Conservation (phyloP, 345 rosid genomes). For the Salix brachista region DNA sequence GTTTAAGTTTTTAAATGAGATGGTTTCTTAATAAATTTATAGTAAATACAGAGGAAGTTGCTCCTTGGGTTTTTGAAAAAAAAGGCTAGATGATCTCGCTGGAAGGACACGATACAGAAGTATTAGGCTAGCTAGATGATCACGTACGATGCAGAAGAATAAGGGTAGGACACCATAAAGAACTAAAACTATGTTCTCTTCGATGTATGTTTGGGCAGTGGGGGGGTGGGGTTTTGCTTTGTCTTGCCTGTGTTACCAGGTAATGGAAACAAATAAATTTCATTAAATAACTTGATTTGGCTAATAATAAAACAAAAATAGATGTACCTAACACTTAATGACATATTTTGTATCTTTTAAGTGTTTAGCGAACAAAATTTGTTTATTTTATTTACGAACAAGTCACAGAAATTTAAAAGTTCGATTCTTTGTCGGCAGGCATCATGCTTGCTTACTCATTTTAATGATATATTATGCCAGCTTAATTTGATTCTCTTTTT, state of each 20-base stretch:
- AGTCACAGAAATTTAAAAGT: not conserved
- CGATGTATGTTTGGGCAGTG: conserved; percentile 24
- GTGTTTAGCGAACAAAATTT: not conserved
- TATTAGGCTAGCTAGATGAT: no score
- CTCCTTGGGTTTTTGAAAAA: conserved; percentile 10
- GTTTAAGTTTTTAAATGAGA: accelerated
- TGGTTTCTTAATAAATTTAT: no score
- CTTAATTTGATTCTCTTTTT: not conserved
- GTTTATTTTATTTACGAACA: not conserved
- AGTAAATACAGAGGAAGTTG: not conserved
- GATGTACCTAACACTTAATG: conserved; percentile 26
- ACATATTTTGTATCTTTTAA: conserved; percentile 21
- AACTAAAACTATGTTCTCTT: conserved; percentile 23
- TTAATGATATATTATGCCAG: not conserved
- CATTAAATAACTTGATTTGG: conserved; percentile 13
- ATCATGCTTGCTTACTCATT: conserved; percentile 16
- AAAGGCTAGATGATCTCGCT: not conserved
- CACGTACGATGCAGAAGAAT: not conserved
- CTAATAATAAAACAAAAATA: conserved; percentile 18
- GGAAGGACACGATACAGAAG: conserved; percentile 23
- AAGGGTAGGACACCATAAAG: conserved; percentile 19
- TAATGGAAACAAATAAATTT: conserved; percentile 16
- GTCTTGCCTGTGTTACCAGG: conserved; percentile 16
- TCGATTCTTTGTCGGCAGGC: conserved; percentile 20
- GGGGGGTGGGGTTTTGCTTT: conserved; percentile 11